These are phyloP conservation scores for Alternaria arborescens DNA, from an alignment of 2,329 filamentous ascomycete species.

Conservation along the genomic window DNA sequence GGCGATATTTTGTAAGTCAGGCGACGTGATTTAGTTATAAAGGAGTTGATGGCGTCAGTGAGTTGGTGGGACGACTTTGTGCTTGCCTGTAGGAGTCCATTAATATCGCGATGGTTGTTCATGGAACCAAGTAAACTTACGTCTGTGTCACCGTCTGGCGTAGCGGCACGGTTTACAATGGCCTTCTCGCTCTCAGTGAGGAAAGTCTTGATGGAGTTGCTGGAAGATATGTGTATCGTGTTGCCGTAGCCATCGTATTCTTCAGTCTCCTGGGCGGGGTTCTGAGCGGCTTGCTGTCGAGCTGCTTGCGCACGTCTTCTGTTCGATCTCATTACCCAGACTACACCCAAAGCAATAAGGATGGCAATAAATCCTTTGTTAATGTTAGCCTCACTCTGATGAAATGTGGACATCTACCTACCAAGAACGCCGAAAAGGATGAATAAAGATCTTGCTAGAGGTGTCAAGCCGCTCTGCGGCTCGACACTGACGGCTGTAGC, in stretches of 20 bases:
- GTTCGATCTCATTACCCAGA: constrained; percentile 11
- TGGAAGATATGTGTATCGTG: constrained; percentile 2
- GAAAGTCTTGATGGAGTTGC: neutral
- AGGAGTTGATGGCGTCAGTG: constrained; percentile 17
- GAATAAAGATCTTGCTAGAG: constrained; percentile 16
- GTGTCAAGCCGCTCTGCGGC: constrained; percentile 9
- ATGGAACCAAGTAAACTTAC: constrained; percentile 6
- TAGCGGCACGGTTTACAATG: constrained; percentile 18
- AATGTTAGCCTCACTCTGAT: neutral
- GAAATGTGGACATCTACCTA: neutral
- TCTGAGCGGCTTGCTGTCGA: neutral
- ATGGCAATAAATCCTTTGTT: constrained; percentile 14
- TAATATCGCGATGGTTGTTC: neutral
- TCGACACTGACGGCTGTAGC: neutral
- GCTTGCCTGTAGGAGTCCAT: neutral
- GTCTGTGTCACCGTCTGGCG: constrained; percentile 14
- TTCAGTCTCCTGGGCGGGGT: neutral
- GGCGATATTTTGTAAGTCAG: constrained; percentile 24
- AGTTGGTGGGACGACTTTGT: constrained; percentile 1
- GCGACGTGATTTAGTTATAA: constrained; percentile 19
- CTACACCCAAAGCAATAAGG: constrained; percentile 15
- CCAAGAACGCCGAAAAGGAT: constrained; percentile 20
- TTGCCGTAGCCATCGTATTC: constrained; percentile 1
- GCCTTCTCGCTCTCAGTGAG: constrained; percentile 23
- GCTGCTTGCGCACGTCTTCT: constrained; percentile 3